Conservation (phyloP, 1,284 basidiomycete species). For the Phylloporus sp. region DNA sequence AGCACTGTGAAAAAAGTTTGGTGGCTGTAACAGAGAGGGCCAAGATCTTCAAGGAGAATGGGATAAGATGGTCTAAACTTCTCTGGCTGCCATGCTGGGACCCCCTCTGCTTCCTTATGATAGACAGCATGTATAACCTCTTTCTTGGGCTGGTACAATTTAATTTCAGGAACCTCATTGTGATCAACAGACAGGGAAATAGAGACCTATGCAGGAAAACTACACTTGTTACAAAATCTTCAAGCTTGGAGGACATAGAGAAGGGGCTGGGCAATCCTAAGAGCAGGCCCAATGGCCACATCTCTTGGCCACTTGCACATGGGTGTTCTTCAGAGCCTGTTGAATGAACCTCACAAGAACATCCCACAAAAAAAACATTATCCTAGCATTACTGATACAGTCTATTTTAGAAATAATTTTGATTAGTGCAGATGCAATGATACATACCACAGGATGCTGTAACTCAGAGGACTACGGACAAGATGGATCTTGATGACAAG, state of each 20-base stretch:
- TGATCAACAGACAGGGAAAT: constrained; percentile 11
- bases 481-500: no score
- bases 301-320: no score
- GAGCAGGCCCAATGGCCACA: no score
- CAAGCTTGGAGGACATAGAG: background rate
- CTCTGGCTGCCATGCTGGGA: constrained; percentile 45
- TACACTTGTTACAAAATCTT: background rate
- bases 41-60: background rate
- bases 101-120: constrained; percentile 29
- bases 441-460: no score
- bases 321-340: no score
- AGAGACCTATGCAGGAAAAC: background rate
- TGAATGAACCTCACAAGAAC: no score
- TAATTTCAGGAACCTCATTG: constrained; percentile 12
- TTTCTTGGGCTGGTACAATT: constrained; percentile 14
- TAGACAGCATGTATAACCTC: constrained; percentile 45
- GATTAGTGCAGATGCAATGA: no score
- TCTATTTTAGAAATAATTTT: no score
- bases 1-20: no score
- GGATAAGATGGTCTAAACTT: constrained; percentile 39
- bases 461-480: no score
- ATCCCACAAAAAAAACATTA: no score
- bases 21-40: background rate
- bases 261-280: background rate
- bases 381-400: no score